Evolutionary conservation across 495 filamentous ascomycete species (phyloP).

Genomic region (Hypomontagnella monticulosa): DNA sequence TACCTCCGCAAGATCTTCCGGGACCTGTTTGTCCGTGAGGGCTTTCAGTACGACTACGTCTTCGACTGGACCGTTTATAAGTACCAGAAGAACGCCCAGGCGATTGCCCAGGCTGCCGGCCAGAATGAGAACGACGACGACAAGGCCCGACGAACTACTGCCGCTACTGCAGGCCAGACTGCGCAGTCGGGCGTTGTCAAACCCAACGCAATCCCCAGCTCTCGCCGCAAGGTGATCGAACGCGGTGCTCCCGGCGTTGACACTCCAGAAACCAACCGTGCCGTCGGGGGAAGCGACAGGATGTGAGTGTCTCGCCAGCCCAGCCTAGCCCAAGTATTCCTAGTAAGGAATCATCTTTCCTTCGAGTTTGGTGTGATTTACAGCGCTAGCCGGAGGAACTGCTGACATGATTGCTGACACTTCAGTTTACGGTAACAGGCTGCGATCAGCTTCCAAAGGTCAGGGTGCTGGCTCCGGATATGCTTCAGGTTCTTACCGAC

Average conservation of each 20-base stretch:
- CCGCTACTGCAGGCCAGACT: slow-evolving; percentile 66
- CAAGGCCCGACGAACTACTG: slow-evolving; percentile 71
- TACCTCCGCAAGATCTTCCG: slow-evolving; percentile 99
- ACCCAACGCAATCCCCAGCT: slow-evolving; percentile 72
- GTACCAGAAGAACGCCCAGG: slow-evolving; percentile 99
- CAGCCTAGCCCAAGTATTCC: slow-evolving; percentile 75
- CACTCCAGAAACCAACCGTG: slow-evolving; percentile 85
- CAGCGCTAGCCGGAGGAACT: slow-evolving; percentile 81
- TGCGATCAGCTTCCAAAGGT: slow-evolving; percentile 91
- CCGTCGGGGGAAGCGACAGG: slow-evolving; percentile 92
- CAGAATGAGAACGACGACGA: slow-evolving; percentile 69
- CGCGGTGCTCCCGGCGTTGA: slow-evolving; percentile 72
- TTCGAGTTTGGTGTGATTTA: slow-evolving; percentile 86
- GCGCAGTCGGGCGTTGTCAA: slow-evolving; percentile 71
- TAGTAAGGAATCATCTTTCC: slow-evolving; percentile 91
- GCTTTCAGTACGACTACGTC: slow-evolving; percentile 99
- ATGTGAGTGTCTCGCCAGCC: slow-evolving; percentile 89
- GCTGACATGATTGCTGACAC: slow-evolving; percentile 83
- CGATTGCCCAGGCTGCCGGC: slow-evolving; percentile 79
- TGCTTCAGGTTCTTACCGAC: slow-evolving; percentile 73
- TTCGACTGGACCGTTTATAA: slow-evolving; percentile 99
- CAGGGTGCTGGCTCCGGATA: slow-evolving; percentile 72
- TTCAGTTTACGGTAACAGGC: slow-evolving; percentile 92
- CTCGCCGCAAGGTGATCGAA: slow-evolving; percentile 86
- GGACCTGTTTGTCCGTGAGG: slow-evolving; percentile 98